A percentile compares a stretch with the other conserved stretches of the same genome.
These are phyloP conservation scores for Eremothecium coryli DNA, from an alignment of 1,139 yeast species.

Conservation along the genomic window DNA sequence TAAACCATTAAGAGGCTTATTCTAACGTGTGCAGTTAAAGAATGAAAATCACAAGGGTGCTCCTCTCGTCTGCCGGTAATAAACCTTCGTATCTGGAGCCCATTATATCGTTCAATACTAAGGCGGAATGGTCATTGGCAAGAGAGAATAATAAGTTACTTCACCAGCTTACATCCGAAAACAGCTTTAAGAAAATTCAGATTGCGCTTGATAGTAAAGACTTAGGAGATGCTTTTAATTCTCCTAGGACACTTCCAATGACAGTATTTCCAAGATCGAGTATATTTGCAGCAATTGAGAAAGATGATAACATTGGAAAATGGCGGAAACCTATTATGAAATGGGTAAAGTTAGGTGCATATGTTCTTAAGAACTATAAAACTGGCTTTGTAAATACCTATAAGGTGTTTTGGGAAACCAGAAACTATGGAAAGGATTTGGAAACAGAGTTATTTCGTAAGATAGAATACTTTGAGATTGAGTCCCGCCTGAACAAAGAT, in stretches of 20 bases:
- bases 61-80: no score
- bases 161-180: no score
- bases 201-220: no score
- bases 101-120: no score
- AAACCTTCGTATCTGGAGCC: no score
- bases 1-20: no score
- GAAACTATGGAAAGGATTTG: conserved; percentile 6
- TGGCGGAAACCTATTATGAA: conserved; percentile 25
- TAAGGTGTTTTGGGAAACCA: conserved; percentile 14
- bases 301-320: conserved; percentile 16
- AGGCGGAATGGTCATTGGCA: no score
- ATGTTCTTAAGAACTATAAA: conserved; percentile 18
- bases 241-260: conserved; percentile 18
- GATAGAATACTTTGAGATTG: conserved; percentile 19
- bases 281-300: conserved; percentile 15
- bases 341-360: conserved; percentile 23
- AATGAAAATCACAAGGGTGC: no score
- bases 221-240: conserved; percentile 10
- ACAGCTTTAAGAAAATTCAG: no score
- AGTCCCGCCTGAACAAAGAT: conserved; percentile 8
- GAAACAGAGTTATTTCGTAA: conserved; percentile 12
- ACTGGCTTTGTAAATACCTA: conserved; percentile 22
- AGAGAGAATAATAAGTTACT: no score
- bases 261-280: conserved; percentile 15
- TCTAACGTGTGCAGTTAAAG: no score